Evolutionary conservation across 306 rosid species (phyloP).

Genomic region (Lablab purpureus): DNA sequence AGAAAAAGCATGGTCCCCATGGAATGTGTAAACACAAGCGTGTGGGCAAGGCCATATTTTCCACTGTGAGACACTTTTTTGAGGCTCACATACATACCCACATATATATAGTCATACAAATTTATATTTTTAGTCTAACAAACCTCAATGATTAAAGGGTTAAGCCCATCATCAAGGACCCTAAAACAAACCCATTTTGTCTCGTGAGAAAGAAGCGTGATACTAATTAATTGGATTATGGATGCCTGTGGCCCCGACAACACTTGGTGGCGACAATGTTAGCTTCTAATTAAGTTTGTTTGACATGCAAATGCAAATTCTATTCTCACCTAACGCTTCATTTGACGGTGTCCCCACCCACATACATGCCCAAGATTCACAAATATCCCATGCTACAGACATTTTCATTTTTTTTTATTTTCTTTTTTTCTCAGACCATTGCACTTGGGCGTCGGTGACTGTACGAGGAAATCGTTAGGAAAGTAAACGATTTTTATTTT

Average conservation of each 20-base stretch:
- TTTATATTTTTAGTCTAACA: conserved; percentile 42
- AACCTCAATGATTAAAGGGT: conserved; percentile 70
- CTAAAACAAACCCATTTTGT: conserved; percentile 52
- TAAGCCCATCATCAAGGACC: conserved; percentile 55
- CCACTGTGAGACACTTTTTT: conserved; percentile 39
- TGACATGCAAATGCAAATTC: conserved; percentile 47
- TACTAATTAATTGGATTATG: conserved; percentile 38
- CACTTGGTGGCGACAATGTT: conserved; percentile 59
- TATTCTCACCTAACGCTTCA: conserved; percentile 58
- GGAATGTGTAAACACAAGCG: conserved; percentile 51
- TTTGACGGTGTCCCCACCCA: conserved; percentile 73
- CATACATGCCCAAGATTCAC: conserved; percentile 45
- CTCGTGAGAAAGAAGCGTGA: conserved; percentile 48
- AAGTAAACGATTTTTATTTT: conserved; percentile 30
- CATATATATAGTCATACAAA: too few relatives aligned
- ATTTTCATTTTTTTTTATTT: not conserved
- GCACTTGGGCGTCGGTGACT: conserved; percentile 59
- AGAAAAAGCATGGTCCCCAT: conserved; percentile 31
- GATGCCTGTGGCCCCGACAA: conserved; percentile 59
- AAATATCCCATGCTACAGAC: conserved; percentile 41
- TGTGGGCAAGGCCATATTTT: conserved; percentile 37
- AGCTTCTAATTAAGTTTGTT: conserved; percentile 52
- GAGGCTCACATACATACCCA: not conserved
- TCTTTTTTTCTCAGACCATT: conserved; percentile 34
- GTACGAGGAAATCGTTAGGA: conserved; percentile 44